Conservation (phyloP, 139 green algal genomes). For the Chlamydomonas applanata region DNA sequence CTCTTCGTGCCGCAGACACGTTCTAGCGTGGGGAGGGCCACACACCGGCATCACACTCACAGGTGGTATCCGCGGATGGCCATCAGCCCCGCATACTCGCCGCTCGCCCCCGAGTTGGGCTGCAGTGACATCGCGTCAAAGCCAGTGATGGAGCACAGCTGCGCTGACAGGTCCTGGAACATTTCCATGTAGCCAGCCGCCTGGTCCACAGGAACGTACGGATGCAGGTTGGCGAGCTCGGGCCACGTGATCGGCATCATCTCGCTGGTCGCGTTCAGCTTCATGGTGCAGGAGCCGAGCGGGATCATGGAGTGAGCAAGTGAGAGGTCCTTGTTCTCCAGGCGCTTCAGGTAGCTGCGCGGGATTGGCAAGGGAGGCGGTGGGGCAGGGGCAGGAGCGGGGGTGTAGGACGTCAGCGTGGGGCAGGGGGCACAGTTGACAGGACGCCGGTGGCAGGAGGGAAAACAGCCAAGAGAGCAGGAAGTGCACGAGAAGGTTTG, state of each 20-base stretch:
- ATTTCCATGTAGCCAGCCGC: constrained; percentile 92
- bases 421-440: constrained; percentile 54
- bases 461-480: neutral
- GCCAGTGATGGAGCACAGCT: constrained; percentile 95
- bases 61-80: constrained; percentile 95
- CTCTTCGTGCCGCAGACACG: too few species aligned
- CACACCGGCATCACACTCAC: constrained; percentile 23
- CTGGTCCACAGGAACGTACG: constrained; percentile 89
- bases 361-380: too few species aligned
- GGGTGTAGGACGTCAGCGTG: too few species aligned
- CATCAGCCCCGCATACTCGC: constrained; percentile 99
- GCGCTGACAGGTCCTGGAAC: constrained; percentile 88
- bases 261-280: constrained; percentile 97
- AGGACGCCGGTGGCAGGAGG: neutral
- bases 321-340: constrained; percentile 96
- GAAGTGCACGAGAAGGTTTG: too few species aligned
- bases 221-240: constrained; percentile 96
- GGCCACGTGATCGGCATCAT: constrained; percentile 99
- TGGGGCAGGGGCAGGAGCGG: too few species aligned
- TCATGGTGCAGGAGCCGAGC: constrained; percentile 99
- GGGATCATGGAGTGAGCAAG: constrained; percentile 98
- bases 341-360: constrained; percentile 86
- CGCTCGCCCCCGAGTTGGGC: constrained; percentile 93
- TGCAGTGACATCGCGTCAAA: constrained; percentile 97
- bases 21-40: too few species aligned